phyloP scores from a whole-genome alignment of 176 grass and related monocot species.

The Luzula sylvatica region DNA sequence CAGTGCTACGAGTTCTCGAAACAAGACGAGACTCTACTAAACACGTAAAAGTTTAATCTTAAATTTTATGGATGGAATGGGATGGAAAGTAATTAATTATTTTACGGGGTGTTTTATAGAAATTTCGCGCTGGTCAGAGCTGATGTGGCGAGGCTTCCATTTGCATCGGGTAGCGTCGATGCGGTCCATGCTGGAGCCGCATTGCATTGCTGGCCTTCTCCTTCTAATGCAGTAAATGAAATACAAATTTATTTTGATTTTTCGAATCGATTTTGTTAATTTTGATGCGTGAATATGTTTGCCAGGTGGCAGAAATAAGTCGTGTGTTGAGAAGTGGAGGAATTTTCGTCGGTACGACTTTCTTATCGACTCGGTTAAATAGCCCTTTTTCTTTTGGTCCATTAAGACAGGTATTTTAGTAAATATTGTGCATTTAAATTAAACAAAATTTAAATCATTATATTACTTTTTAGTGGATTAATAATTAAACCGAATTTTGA shows the following conservation, averaged over 20 bases:
- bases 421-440: too few species aligned
- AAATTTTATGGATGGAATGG: background rate
- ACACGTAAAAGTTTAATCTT: slow-evolving; percentile 34
- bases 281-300: slow-evolving; percentile 9
- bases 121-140: slow-evolving; percentile 90
- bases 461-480: too few species aligned
- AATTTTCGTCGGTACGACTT: slow-evolving; percentile 82
- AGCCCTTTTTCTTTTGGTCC: slow-evolving; percentile 51
- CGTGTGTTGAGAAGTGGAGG: slow-evolving; percentile 77
- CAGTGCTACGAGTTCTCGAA: slow-evolving; percentile 89
- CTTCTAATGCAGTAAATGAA: slow-evolving; percentile 66
- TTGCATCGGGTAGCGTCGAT: slow-evolving; percentile 73
- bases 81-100: background rate
- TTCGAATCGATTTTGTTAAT: slow-evolving; percentile 5
- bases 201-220: slow-evolving; percentile 94
- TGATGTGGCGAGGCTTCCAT: slow-evolving; percentile 90
- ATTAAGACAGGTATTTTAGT: slow-evolving; percentile 47
- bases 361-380: slow-evolving; percentile 55
- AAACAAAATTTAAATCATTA: too few species aligned
- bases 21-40: slow-evolving; percentile 55
- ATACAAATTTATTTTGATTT: background rate
- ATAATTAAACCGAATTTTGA: slow-evolving; percentile 13
- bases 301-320: slow-evolving; percentile 87
- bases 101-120: slow-evolving; percentile 26
- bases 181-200: slow-evolving; percentile 91